Conservation (phyloP, 306 rosid genomes). For the Citrullus colocynthis region DNA sequence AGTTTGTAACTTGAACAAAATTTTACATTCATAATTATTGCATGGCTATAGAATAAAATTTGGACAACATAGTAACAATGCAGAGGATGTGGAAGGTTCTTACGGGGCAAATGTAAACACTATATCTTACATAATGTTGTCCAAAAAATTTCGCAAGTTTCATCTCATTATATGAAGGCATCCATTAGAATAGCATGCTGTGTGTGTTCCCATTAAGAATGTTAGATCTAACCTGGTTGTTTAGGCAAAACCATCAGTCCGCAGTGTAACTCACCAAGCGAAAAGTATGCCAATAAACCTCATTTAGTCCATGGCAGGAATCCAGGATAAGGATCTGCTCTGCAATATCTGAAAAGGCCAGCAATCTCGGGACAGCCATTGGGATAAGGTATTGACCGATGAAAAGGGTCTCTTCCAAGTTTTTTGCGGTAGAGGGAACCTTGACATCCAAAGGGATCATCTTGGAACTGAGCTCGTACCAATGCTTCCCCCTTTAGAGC, state of each 20-base stretch:
- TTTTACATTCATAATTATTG: background rate
- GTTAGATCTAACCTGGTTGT: conserved; percentile 11
- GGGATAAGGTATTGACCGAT: conserved; percentile 83
- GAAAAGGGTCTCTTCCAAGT: conserved; percentile 79
- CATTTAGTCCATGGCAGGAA: conserved; percentile 52
- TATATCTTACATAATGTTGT: background rate
- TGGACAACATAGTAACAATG: background rate
- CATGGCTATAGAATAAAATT: background rate
- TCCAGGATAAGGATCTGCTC: conserved; percentile 54
- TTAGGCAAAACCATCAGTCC: background rate
- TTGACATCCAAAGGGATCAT: conserved; percentile 75
- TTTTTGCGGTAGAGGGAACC: conserved; percentile 67
- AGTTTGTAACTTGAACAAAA: background rate
- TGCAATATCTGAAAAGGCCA: conserved; percentile 75
- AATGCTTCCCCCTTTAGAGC: conserved; percentile 73
- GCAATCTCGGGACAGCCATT: conserved; percentile 86
- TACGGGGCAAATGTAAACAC: background rate
- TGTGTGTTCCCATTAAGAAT: background rate
- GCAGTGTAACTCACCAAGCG: background rate
- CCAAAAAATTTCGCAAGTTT: background rate
- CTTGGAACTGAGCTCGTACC: conserved; percentile 64
- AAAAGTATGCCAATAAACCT: background rate
- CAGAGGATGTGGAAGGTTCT: background rate
- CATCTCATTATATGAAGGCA: background rate
- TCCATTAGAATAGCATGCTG: background rate